Conservation (phyloP, 768 basidiomycete species). For the Collybia mongolica region DNA sequence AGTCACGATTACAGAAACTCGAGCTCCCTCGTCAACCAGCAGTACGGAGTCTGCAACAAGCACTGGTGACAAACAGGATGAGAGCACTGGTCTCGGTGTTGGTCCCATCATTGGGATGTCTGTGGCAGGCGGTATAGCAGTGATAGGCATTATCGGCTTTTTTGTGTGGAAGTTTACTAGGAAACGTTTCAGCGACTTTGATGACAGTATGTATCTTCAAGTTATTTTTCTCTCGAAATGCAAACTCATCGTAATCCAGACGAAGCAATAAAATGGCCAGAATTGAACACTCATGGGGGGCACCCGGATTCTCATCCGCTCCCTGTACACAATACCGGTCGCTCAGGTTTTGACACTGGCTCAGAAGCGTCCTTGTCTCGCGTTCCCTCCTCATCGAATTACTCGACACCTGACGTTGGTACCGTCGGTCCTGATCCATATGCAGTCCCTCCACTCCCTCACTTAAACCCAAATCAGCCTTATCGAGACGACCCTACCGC, state of each 20-base stretch:
- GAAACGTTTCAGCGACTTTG: constrained; percentile 73
- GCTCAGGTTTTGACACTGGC: constrained; percentile 70
- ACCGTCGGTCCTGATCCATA: constrained; percentile 62
- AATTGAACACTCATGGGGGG: constrained; percentile 67
- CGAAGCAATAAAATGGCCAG: constrained; percentile 91
- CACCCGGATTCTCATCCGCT: constrained; percentile 55
- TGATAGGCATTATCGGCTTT: constrained; percentile 70
- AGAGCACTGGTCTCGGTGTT: constrained; percentile 47
- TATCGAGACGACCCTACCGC: constrained; percentile 70
- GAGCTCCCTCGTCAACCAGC: not conserved
- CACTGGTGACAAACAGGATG: not conserved
- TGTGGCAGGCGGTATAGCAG: constrained; percentile 76
- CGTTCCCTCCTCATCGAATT: constrained; percentile 41
- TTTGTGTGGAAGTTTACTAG: constrained; percentile 85
- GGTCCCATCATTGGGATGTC: constrained; percentile 81
- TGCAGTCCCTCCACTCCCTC: constrained; percentile 80
- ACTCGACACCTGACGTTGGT: constrained; percentile 50
- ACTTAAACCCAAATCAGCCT: constrained; percentile 74
- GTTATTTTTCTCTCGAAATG: constrained; percentile 4
- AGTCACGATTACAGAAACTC: not conserved
- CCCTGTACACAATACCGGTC: constrained; percentile 67
- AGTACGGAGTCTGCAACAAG: not conserved
- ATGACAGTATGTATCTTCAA: constrained; percentile 62
- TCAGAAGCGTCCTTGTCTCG: constrained; percentile 60
- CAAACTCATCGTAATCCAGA: constrained; percentile 33